Conservation (phyloP, 1,284 basidiomycete species). For the Inonotus obliquus region DNA sequence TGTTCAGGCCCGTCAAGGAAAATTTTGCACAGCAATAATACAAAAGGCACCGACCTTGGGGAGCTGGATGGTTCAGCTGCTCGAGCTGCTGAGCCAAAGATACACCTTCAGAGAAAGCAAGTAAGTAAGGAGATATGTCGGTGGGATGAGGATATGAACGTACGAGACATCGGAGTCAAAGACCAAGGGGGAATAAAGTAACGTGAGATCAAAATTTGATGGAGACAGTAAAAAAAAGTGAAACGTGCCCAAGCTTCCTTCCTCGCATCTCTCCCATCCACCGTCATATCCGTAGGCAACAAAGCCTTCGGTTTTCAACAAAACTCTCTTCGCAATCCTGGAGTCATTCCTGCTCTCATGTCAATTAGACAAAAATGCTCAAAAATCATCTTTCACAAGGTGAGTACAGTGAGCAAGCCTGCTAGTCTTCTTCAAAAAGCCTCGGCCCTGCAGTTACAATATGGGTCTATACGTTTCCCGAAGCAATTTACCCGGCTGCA, state of each 20-base stretch:
- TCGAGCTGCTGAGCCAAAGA: constrained; percentile 81
- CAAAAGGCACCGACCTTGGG: constrained; percentile 43
- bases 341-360: constrained; percentile 45
- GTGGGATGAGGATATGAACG: constrained; percentile 2
- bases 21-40: neutral
- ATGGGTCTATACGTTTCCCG: constrained; percentile 22
- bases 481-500: constrained; percentile 23
- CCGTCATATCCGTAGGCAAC: constrained; percentile 15
- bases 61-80: constrained; percentile 66
- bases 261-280: constrained; percentile 12
- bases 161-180: constrained; percentile 7
- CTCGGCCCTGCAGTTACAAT: constrained; percentile 19
- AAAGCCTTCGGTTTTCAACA: constrained; percentile 18
- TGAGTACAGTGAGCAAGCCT: constrained; percentile 28
- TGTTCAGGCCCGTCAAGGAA: constrained; percentile 1
- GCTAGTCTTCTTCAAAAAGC: neutral
- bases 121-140: constrained; percentile 11
- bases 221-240: neutral
- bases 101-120: constrained; percentile 37
- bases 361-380: constrained; percentile 44
- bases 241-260: neutral
- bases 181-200: neutral
- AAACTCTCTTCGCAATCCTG: constrained; percentile 36
- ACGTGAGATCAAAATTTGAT: constrained; percentile 7
- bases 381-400: constrained; percentile 42